Evolutionary conservation across 805 yeast genomes (phyloP), one percentile per base, ranked within the genome.

Genomic region (Naumovozyma dairenensis): DNA sequence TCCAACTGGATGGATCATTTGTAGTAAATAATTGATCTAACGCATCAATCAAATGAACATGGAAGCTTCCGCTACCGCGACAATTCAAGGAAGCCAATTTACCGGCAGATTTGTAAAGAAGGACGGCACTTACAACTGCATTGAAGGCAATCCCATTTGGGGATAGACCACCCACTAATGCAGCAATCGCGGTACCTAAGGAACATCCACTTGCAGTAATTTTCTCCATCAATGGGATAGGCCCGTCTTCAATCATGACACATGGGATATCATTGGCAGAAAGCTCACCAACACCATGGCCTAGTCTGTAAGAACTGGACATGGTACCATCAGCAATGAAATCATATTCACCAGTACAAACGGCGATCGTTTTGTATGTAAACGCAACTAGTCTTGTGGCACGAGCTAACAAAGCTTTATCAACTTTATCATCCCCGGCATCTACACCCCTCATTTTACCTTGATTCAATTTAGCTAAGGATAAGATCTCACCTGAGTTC

Each of bases 151-250:
- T 36, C 5, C 42, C 45, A 2, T 44, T 44, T 6, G 48, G 55
- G 1, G 65, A 57, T 34, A 55, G 46, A 2, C 73, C 70, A 3
- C 77, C 77, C 2, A 74, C 52, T 38, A 62, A 67, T 1, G 81
- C 63, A 0, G 81, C 77, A 34, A 84, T 72, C 0, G 73, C 68
- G 29, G 86, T 74, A 1, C 94, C 94, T 25, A 85, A 57, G 0
- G 89, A 72, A 42, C 95, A 85, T 0, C 95, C 95, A 2, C 86
- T 65, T 0, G 93, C 94, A 0, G 94, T 84, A 4, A 84, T 70
- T 8, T 60, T 52, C 0, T 78, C 77, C 80, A 84, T 76, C 13
- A 75, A 44, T 15, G 57, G 57, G 43, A 72, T 67, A 1, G 92
- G 85, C 5, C 87, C 89, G 6, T 46, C 37, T 4, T 76, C 49